Percentiles rank a stretch among this genome's conserved stretches.
phyloP scores from a whole-genome alignment of 1,139 yeast species.

The Yamadazyma friedrichii region DNA sequence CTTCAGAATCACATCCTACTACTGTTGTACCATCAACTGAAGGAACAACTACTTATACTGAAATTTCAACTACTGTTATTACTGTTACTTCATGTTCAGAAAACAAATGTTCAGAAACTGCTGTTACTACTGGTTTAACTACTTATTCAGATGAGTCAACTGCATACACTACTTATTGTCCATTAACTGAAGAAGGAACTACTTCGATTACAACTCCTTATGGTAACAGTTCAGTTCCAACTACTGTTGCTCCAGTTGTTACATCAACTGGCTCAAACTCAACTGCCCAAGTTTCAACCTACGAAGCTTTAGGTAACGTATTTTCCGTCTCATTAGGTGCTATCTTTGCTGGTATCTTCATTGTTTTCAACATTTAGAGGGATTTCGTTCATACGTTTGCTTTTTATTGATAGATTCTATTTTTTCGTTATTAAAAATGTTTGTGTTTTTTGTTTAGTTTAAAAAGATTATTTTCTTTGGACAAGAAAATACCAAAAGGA shows the following conservation, averaged over 20 bases:
- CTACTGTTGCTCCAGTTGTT: slow-evolving; percentile 7
- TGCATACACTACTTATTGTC: slow-evolving; percentile 49
- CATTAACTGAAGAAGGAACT: slow-evolving; percentile 22
- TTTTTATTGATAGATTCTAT: background rate
- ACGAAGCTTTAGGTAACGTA: slow-evolving; percentile 18
- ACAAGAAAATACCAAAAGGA: background rate
- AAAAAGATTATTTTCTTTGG: background rate
- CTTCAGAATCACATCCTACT: too few species aligned
- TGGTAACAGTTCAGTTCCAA: slow-evolving; percentile 6
- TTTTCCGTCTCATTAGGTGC: slow-evolving; percentile 21
- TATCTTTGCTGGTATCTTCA: slow-evolving; percentile 20
- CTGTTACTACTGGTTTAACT: slow-evolving; percentile 26
- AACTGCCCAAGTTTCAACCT: slow-evolving; percentile 12
- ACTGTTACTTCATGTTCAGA: slow-evolving; percentile 13
- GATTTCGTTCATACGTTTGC: slow-evolving; percentile 3
- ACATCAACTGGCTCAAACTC: slow-evolving; percentile 3
- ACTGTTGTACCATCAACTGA: slow-evolving; percentile 41
- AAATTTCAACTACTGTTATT: slow-evolving; percentile 14
- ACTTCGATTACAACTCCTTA: slow-evolving; percentile 9
- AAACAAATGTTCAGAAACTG: slow-evolving; percentile 13
- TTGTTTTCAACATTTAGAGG: slow-evolving; percentile 15
- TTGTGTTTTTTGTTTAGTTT: background rate
- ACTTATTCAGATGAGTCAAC: slow-evolving; percentile 26
- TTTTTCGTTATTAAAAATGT: background rate
- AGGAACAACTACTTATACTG: slow-evolving; percentile 13